Base-by-base conservation (phyloP, 495 filamentous ascomycete species). In the Xylaria grammica region DNA sequence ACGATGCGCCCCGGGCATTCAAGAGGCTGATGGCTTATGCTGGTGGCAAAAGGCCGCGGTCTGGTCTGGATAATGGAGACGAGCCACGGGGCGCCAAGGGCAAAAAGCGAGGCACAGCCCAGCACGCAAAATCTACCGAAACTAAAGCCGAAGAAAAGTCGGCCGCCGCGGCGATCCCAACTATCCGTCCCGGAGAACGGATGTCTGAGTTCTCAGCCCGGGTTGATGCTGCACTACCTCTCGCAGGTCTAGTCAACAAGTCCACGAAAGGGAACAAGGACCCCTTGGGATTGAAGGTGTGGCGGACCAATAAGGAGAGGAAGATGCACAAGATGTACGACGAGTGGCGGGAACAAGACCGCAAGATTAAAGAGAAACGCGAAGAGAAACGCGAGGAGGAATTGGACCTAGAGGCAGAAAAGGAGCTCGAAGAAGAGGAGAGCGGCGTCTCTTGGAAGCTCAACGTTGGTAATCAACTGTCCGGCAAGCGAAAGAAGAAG, bases 1-100 rank as follows among this genome's bases (percentile, higher is more conserved):
- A 96, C 72, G 94, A 98, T 75, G 93, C 90, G 7, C 94, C 94
- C 6, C 89, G 89, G 51, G 92, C 90, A 6, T 98, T 98, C 78
- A 82, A 84, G 32, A 88, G 91, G 4, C 74, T 97, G 62, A 93
- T 98, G 89, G 85, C 88, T 17, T 85, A 85, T 72, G 78, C 86
- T 64, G 74, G 75, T 27, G 84, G 87, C 53, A 84, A 83, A 66
- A 82, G 82, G 46, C 76, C 81, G 11, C 84, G 84, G 0, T 84
- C 83, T 1, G 90, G 88, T 22, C 81, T 94, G 4, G 92, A 97
- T 69, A 84, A 93, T 46, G 89, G 87, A 40, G 78, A 81, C 27
- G 76, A 73, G 27, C 69, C 71, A 24, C 78, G 74, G 59, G 78
- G 81, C 59, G 80, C 73, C 60, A 87, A 84, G 72, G 90, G 81